phyloP scores from a whole-genome alignment of 805 yeast genomes.

The Scheffersomyces ergatensis region DNA sequence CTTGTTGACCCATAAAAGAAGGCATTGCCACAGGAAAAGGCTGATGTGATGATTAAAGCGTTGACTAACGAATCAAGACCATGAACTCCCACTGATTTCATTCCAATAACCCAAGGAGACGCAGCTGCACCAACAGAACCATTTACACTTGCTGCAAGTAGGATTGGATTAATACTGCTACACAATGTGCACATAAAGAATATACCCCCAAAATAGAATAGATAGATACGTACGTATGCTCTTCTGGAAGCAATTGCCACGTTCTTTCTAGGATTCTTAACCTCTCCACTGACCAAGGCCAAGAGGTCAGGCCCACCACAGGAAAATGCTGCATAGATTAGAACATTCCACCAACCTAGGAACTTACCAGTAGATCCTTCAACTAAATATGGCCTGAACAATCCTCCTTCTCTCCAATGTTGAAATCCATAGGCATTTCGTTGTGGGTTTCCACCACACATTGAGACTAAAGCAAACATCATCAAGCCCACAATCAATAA shows the following conservation, averaged over 20 bases:
- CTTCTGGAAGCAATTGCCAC: conserved; percentile 33
- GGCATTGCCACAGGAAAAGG: conserved; percentile 38
- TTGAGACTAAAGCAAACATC: conserved; percentile 28
- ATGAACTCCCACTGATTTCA: conserved; percentile 29
- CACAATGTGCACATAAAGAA: conserved; percentile 34
- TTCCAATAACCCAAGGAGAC: conserved; percentile 38
- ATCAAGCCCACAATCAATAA: conserved; percentile 30
- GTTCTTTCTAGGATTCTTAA: conserved; percentile 37
- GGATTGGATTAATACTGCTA: conserved; percentile 30
- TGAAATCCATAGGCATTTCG: conserved; percentile 31
- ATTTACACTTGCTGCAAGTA: conserved; percentile 17
- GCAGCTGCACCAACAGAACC: conserved; percentile 38
- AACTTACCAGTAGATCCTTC: conserved; percentile 30
- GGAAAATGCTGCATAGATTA: conserved; percentile 32
- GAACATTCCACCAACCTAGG: conserved; percentile 31
- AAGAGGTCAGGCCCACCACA: conserved; percentile 37
- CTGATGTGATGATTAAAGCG: conserved; percentile 30
- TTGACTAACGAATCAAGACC: conserved; percentile 35
- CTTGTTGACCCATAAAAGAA: conserved; percentile 35
- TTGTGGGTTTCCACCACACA: conserved; percentile 40
- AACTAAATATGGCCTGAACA: conserved; percentile 23
- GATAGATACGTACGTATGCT: conserved; percentile 30
- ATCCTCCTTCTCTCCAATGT: conserved; percentile 34
- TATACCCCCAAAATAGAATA: conserved; percentile 37
- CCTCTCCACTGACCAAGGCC: conserved; percentile 38